phyloP scores from a whole-genome alignment of 352 stramenopile species.

The Globisporangium emineosum region DNA sequence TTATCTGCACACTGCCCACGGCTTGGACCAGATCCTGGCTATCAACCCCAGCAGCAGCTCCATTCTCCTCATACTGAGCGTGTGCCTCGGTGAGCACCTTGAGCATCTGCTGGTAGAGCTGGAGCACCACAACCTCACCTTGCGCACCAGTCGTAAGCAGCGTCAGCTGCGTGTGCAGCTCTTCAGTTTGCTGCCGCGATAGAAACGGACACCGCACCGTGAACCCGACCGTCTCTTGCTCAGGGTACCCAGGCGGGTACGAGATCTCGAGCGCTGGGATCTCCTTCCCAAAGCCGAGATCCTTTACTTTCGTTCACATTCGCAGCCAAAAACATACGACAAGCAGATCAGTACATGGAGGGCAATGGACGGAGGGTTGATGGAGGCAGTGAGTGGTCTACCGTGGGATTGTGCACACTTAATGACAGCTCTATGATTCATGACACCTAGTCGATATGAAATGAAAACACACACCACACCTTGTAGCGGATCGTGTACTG shows the following conservation, averaged over 20 bases:
- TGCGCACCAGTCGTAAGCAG: slow-evolving; percentile 25
- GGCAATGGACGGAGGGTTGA: not conserved
- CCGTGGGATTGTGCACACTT: not conserved
- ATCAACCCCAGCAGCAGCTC: not conserved
- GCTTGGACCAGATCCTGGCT: not conserved
- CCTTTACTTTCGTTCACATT: slow-evolving; percentile 3
- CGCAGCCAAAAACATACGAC: not conserved
- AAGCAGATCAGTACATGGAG: not conserved
- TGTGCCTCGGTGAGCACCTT: slow-evolving; percentile 37
- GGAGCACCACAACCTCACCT: slow-evolving; percentile 48
- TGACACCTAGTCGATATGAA: not conserved
- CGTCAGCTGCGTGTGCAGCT: slow-evolving; percentile 33
- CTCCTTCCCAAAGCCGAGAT: slow-evolving; percentile 17
- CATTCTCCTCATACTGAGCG: not conserved
- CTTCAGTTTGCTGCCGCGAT: slow-evolving; percentile 33
- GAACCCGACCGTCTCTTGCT: slow-evolving; percentile 24
- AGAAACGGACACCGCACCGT: slow-evolving; percentile 52
- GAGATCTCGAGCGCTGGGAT: slow-evolving; percentile 44
- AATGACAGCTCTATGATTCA: not conserved
- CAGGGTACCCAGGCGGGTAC: slow-evolving; percentile 44
- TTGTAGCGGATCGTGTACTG: slow-evolving; percentile 49
- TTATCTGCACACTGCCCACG: not conserved
- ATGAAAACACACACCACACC: slow-evolving; percentile 22
- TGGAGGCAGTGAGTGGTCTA: not conserved
- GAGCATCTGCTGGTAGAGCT: slow-evolving; percentile 65